Evolutionary conservation across 2,329 filamentous ascomycete species (phyloP).

Genomic region (Lasiodiplodia hormozganensis): DNA sequence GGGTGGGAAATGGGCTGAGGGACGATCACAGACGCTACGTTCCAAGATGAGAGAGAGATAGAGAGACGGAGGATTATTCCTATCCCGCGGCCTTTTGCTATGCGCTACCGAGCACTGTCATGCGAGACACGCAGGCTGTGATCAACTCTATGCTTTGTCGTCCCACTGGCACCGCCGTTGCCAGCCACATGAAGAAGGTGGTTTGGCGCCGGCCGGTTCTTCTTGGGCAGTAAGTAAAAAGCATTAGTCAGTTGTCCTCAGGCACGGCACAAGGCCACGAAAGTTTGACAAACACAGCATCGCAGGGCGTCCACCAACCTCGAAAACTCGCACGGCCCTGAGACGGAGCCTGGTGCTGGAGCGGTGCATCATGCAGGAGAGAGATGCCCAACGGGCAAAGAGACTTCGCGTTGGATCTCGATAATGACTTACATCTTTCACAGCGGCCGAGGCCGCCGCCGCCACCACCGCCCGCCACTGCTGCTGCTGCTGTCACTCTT

Average conservation of each 20-base stretch:
- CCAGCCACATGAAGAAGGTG: background rate
- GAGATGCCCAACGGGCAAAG: background rate
- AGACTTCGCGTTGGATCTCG: constrained; percentile 1
- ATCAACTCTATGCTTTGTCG: background rate
- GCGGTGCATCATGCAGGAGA: constrained; percentile 10
- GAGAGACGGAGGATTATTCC: background rate
- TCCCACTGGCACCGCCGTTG: background rate
- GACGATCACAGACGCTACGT: too few species aligned
- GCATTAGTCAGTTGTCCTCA: background rate
- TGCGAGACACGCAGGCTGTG: background rate
- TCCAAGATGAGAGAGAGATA: background rate
- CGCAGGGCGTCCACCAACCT: background rate
- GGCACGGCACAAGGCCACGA: background rate
- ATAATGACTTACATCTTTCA: constrained; percentile 10
- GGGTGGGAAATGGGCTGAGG: too few species aligned
- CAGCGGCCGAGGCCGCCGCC: background rate
- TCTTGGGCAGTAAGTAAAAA: background rate
- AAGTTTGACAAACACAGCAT: background rate
- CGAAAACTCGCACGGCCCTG: background rate
- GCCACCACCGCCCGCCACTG: background rate
- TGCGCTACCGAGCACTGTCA: background rate
- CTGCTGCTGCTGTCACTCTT: background rate
- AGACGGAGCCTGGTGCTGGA: background rate
- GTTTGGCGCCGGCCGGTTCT: background rate
- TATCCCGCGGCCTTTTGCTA: too few species aligned